Conservation (phyloP, 2,329 filamentous ascomycete species). For the Lizonia empirigonia region DNA sequence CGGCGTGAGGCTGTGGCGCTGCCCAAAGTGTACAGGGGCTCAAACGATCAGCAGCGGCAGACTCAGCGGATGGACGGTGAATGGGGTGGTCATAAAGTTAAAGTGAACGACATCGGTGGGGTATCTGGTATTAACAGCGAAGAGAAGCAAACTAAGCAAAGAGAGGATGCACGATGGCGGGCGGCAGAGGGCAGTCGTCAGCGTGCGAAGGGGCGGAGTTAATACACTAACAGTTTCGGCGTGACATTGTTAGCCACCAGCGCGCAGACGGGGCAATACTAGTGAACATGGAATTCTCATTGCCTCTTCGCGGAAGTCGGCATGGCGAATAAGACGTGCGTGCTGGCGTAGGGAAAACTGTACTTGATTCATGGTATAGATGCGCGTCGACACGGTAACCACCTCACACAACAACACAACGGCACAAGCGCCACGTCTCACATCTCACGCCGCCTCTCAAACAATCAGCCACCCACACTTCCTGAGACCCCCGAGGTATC, state of each 20-base stretch:
- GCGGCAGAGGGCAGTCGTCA: constrained; percentile 28
- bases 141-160: constrained; percentile 15
- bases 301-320: constrained; percentile 2
- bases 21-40: neutral
- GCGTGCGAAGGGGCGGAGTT: constrained; percentile 20
- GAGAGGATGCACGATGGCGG: constrained; percentile 22
- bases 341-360: neutral
- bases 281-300: no score
- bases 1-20: constrained; percentile 19
- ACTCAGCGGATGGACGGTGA: no score
- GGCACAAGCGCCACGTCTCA: constrained; percentile 7
- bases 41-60: no score
- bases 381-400: constrained; percentile 7
- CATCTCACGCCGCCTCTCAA: constrained; percentile 1
- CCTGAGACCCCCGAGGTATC: neutral
- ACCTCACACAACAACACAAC: neutral
- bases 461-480: neutral
- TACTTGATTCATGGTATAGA: constrained; percentile 5
- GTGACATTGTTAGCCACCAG: neutral
- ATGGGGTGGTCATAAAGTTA: neutral
- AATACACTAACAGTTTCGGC: constrained; percentile 16
- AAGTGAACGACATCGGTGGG: constrained; percentile 43
- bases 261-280: constrained; percentile 10
- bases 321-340: neutral
- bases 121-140: constrained; percentile 13